Conservation (phyloP, 108 stramenopile genomes). For the Cylindrotheca closterium region DNA sequence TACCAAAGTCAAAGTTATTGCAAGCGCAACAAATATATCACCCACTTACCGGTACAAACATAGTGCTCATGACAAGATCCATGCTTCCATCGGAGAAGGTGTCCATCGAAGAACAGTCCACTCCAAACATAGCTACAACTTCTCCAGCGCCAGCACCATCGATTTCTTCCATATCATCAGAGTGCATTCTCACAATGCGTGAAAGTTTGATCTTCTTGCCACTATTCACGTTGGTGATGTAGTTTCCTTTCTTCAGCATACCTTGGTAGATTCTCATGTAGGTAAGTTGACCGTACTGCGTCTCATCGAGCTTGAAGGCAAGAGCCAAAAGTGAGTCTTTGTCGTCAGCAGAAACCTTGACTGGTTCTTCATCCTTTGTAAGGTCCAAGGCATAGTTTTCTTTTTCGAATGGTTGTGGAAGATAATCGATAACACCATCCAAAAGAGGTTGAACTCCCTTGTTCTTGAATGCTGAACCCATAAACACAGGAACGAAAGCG, state of each 20-base stretch:
- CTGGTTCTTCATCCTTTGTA: conserved; percentile 77
- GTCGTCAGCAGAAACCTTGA: conserved; percentile 58
- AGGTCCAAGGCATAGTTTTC: conserved; percentile 91
- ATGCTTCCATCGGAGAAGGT: conserved; percentile 93
- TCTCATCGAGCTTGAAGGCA: conserved; percentile 99
- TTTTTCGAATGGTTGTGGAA: conserved; percentile 93
- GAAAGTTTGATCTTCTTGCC: conserved; percentile 94
- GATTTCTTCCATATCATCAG: conserved; percentile 99
- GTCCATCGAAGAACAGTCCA: conserved; percentile 98
- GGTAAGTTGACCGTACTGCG: conserved; percentile 96
- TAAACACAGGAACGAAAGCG: conserved; percentile 97
- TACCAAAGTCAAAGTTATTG: background rate
- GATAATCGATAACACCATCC: conserved; percentile 96
- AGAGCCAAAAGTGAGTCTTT: conserved; percentile 91
- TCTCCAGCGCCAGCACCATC: conserved; percentile 93
- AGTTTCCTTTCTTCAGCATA: conserved; percentile 84
- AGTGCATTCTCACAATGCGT: conserved; percentile 98
- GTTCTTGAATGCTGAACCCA: conserved; percentile 99
- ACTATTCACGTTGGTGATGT: conserved; percentile 79
- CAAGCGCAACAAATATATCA: background rate
- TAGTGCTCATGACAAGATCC: conserved; percentile 88
- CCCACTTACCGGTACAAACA: conserved; percentile 90
- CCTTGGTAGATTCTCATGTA: conserved; percentile 99
- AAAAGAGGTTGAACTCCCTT: conserved; percentile 97
- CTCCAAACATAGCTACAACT: conserved; percentile 99